These are phyloP conservation scores for Stentor coeruleus DNA, from an alignment of 73 alveolate genomes.

Conservation along the genomic window DNA sequence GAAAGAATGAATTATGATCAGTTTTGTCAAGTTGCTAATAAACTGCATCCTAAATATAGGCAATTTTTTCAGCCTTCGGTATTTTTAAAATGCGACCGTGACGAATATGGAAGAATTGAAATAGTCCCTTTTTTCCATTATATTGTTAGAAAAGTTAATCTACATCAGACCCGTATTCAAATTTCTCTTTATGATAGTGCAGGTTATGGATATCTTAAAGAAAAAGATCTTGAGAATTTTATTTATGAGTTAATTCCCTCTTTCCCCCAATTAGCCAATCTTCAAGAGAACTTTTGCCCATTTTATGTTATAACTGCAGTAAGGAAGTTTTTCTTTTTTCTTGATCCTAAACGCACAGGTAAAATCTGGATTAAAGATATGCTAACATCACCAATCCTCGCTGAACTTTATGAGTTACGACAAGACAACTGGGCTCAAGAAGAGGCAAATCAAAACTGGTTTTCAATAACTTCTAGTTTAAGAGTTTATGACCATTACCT, in stretches of 20 bases:
- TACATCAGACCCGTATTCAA: conserved; percentile 70
- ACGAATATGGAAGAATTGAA: conserved; percentile 94
- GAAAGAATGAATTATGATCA: conserved; percentile 91
- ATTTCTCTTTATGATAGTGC: conserved; percentile 45
- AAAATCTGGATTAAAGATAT: conserved; percentile 88
- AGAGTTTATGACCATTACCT: conserved; percentile 88
- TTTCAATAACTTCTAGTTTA: conserved; percentile 71
- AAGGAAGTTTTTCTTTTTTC: conserved; percentile 94
- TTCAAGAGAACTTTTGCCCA: conserved; percentile 86
- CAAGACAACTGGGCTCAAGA: conserved; percentile 63
- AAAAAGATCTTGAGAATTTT: conserved; percentile 92
- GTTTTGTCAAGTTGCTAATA: conserved; percentile 59
- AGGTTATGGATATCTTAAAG: conserved; percentile 45
- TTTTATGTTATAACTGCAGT: conserved; percentile 97
- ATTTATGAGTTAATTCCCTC: conserved; percentile 94
- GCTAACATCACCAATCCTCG: conserved; percentile 88
- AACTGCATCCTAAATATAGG: conserved; percentile 71
- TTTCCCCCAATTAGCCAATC: conserved; percentile 66
- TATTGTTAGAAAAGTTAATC: conserved; percentile 89
- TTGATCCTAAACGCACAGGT: conserved; percentile 83
- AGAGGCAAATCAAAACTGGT: conserved; percentile 85
- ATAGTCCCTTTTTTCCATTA: conserved; percentile 96
- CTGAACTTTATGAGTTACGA: conserved; percentile 86
- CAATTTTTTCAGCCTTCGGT: conserved; percentile 83
- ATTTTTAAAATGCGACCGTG: conserved; percentile 90